Evolutionary conservation across 2,329 filamentous ascomycete species (phyloP), one percentile per base, ranked within the genome.

Genomic region (Tetracladium maxilliforme): DNA sequence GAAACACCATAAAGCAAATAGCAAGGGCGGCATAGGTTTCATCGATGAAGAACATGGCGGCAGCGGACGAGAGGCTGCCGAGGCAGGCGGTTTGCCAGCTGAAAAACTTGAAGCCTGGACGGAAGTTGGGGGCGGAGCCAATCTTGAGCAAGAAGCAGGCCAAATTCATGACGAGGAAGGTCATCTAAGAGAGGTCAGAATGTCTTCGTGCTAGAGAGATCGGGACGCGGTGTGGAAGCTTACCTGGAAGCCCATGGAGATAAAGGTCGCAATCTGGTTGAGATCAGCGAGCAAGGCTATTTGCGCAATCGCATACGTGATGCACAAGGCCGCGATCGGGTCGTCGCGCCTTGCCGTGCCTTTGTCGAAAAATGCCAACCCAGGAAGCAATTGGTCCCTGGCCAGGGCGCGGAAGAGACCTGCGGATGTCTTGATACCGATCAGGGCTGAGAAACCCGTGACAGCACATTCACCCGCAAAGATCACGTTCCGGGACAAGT

Each of bases 1-100:
- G 57, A n/a, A 80, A 49, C 6, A 87, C 57, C 6, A 92, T 56
- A 11, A 86, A 56, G 9, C 66, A 72, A 11, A 90, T 73, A 24
- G 80, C 84, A 2, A 69, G 70, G 2, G 74, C 69, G 0, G 83
- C 83, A 38, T 84, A 87, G 1, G 82, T 61, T 15, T 76, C 77
- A 43, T 92, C 80, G 14, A 92, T 82, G 43, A 92, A 90, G 46
- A 92, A 86, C 83, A 92, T 92, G 35, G 78, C 81, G 3, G 64
- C 64, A 0, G 76, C 79, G 14, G 81, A 87, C 10, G 77, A 57
- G n/a, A 90, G 38, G 6, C 80, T 73, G 5, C 83, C 83, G 4
- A 68, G 49, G 5, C 77, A 66, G 3, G 83, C 83, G 5, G 81
- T 87, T 44, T 83, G 70, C 74, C 80, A 86, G 33, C 71, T 86